These are phyloP conservation scores for Pythium vanterpoolii DNA, from an alignment of 352 stramenopile genomes.

Conservation along the genomic window DNA sequence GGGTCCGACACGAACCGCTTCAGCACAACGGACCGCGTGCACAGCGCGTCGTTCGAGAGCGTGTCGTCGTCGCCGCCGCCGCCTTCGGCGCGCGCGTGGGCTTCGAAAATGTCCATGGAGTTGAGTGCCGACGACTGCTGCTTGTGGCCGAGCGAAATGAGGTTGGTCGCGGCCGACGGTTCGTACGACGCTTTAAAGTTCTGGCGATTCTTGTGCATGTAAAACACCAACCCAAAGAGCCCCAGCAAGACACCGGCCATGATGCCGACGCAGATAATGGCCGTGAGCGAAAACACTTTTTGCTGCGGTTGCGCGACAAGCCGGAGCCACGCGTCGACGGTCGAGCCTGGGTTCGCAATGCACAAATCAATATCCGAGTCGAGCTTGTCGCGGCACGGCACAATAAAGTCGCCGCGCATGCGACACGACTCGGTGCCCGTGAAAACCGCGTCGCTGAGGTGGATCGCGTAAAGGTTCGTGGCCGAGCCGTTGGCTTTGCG, in stretches of 20 bases:
- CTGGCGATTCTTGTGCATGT: slow-evolving; percentile 41
- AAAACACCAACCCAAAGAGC: slow-evolving; percentile 43
- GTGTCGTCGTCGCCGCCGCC: slow-evolving; percentile 36
- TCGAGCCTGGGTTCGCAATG: slow-evolving; percentile 23
- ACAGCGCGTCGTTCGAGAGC: slow-evolving; percentile 68
- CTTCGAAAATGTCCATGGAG: slow-evolving; percentile 27
- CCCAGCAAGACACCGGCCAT: slow-evolving; percentile 33
- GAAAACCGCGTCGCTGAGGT: slow-evolving; percentile 44
- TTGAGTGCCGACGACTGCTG: slow-evolving; percentile 5
- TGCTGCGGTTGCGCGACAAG: slow-evolving; percentile 31
- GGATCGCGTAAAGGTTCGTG: slow-evolving; percentile 54
- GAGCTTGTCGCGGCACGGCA: slow-evolving; percentile 54
- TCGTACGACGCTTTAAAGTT: slow-evolving; percentile 37
- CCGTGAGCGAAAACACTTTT: slow-evolving; percentile 49
- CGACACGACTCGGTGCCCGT: slow-evolving; percentile 45
- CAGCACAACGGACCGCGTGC: slow-evolving; percentile 47
- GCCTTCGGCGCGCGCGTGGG: slow-evolving; percentile 28
- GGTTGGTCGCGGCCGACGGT: slow-evolving; percentile 13
- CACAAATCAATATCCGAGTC: slow-evolving; percentile 51
- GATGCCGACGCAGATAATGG: slow-evolving; percentile 46
- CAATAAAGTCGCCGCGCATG: slow-evolving; percentile 51
- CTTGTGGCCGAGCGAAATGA: slow-evolving; percentile 18
- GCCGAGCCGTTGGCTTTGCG: slow-evolving; percentile 9
- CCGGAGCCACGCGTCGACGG: slow-evolving; percentile 61
- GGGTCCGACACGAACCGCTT: slow-evolving; percentile 64